These are phyloP conservation scores for Escovopsis sp. DNA, from an alignment of 2,329 filamentous ascomycete genomes.

Conservation along the genomic window DNA sequence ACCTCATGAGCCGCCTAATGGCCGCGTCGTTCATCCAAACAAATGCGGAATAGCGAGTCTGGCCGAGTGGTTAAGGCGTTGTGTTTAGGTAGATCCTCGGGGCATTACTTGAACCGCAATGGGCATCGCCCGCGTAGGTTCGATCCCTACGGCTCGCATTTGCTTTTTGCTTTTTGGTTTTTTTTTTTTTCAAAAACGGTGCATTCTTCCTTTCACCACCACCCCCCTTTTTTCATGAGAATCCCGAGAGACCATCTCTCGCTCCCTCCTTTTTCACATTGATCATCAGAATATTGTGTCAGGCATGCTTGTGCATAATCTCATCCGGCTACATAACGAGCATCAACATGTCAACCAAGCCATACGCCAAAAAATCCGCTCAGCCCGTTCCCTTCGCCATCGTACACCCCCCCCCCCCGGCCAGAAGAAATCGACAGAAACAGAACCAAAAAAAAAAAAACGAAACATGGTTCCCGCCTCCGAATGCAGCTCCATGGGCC, in stretches of 20 bases:
- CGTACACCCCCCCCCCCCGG: not conserved
- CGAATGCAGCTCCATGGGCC: slow-evolving; percentile 2
- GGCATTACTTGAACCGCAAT: slow-evolving; percentile 21
- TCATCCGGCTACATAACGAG: no score
- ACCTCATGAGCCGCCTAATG: not conserved
- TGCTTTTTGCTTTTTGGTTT: slow-evolving; percentile 8
- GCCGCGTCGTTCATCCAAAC: not conserved
- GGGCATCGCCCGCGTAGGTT: slow-evolving; percentile 32
- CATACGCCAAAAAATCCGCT: not conserved
- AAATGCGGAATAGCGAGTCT: slow-evolving; percentile 18
- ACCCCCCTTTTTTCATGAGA: no score
- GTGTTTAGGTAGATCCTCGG: slow-evolving; percentile 29
- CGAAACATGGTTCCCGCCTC: no score
- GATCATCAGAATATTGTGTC: not conserved
- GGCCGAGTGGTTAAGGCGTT: slow-evolving; percentile 43
- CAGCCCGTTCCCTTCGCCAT: not conserved
- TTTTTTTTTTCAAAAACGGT: no score
- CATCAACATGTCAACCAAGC: not conserved
- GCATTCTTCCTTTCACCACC: no score
- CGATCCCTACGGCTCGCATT: slow-evolving; percentile 34
- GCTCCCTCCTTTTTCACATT: no score
- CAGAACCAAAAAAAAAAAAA: no score
- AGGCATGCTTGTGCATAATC: no score
- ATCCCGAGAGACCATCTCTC: no score
- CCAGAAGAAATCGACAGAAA: not conserved